These are phyloP conservation scores for Cryphonectria nitschkei DNA, from an alignment of 2,329 filamentous ascomycete genomes.

Conservation along the genomic window DNA sequence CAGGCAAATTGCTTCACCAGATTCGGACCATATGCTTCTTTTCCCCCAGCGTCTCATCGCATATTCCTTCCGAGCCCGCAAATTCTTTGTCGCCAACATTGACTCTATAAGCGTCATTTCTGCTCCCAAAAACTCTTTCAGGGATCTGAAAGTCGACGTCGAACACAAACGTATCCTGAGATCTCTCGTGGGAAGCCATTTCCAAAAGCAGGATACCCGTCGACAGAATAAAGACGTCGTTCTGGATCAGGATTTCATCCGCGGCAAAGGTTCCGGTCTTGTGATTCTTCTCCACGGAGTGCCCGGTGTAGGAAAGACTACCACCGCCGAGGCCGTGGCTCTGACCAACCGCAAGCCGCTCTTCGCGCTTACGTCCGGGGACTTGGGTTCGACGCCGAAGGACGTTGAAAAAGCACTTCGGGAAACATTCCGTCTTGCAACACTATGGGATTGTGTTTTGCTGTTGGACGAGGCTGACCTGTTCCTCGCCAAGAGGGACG, in stretches of 20 bases:
- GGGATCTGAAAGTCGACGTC: not conserved
- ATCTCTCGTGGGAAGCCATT: not conserved
- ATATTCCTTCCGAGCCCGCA: not conserved
- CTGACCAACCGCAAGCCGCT: conserved; percentile 17
- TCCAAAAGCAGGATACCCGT: not conserved
- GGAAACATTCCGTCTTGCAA: not conserved
- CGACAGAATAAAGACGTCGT: conserved; percentile 2
- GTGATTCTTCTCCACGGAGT: conserved; percentile 18
- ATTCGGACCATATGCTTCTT: not conserved
- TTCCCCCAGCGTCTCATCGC: not conserved
- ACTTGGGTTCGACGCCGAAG: not conserved
- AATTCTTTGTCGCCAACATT: not conserved
- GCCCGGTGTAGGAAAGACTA: conserved; percentile 20
- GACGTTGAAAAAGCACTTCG: not conserved
- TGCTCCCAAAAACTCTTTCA: not conserved
- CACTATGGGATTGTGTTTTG: not conserved
- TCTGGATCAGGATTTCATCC: conserved; percentile 25
- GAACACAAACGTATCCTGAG: not conserved
- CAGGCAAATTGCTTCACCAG: not conserved
- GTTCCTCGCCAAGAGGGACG: not conserved
- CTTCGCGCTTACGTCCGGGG: conserved; percentile 8
- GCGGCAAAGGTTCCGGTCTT: conserved; percentile 6
- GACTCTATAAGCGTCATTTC: not conserved
- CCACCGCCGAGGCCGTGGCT: conserved; percentile 15
- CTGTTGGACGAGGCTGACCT: not conserved